Evolutionary conservation across 805 yeast species (phyloP).

Genomic region (Lachancea fermentati): DNA sequence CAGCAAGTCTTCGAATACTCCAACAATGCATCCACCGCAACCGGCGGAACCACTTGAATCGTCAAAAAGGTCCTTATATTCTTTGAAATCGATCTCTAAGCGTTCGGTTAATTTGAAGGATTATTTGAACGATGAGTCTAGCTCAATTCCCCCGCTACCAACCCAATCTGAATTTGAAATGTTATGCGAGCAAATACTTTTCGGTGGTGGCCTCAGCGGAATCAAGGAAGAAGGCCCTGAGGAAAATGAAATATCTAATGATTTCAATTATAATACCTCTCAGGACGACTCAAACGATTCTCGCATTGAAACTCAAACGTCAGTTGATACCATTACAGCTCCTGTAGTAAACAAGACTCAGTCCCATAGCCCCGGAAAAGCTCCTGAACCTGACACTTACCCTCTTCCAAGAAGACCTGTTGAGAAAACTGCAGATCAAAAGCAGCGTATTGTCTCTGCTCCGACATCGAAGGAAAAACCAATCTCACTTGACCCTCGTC

Average conservation of each 20-base stretch:
- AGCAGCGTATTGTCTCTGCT: conserved; percentile 16
- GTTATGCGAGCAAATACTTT: conserved; percentile 29
- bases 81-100: conserved; percentile 31
- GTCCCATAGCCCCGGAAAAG: too few species aligned
- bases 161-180: conserved; percentile 22
- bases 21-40: conserved; percentile 13
- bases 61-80: conserved; percentile 31
- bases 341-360: too few species aligned
- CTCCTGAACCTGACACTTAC: too few species aligned
- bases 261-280: too few species aligned
- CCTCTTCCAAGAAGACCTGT: too few species aligned
- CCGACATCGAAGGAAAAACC: conserved; percentile 2
- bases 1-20: neutral
- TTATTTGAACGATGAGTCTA: conserved; percentile 16
- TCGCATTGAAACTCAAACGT: neutral
- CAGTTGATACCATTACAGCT: neutral
- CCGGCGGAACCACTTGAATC: conserved; percentile 24
- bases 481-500: conserved; percentile 29
- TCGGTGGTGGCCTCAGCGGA: conserved; percentile 24
- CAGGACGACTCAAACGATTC: too few species aligned
- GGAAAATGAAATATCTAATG: neutral
- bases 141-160: conserved; percentile 17
- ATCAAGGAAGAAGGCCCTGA: conserved; percentile 24
- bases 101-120: conserved; percentile 32
- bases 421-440: conserved; percentile 1